These are phyloP conservation scores for Haplosporangium sp. DNA, from an alignment of 371 early-diverging fungal species.

Conservation along the genomic window DNA sequence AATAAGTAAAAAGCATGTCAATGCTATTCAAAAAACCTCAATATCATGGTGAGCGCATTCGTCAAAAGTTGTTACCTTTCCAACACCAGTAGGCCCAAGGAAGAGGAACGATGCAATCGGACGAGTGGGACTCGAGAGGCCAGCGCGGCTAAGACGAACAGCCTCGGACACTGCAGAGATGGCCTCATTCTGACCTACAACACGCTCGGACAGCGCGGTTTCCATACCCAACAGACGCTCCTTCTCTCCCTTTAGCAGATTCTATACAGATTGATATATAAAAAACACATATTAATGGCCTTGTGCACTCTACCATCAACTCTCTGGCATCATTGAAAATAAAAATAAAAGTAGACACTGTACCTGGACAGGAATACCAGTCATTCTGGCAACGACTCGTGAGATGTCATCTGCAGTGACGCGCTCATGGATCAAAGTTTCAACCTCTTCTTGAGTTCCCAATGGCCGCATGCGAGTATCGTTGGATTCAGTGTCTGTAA, in stretches of 20 bases:
- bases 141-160: constrained; percentile 82
- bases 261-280: constrained; percentile 36
- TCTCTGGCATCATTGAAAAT: no score
- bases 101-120: constrained; percentile 95
- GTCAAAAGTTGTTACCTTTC: constrained; percentile 65
- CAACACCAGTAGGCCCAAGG: constrained; percentile 94
- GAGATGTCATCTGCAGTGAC: constrained; percentile 91
- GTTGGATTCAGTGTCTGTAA: constrained; percentile 17
- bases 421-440: constrained; percentile 82
- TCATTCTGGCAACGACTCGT: constrained; percentile 84
- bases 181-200: constrained; percentile 91
- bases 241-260: constrained; percentile 82
- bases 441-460: constrained; percentile 64
- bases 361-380: constrained; percentile 89
- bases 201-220: constrained; percentile 69
- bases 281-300: not conserved
- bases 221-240: constrained; percentile 89
- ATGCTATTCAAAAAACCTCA: not conserved
- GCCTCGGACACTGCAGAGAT: constrained; percentile 84
- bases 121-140: constrained; percentile 80
- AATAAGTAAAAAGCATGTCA: not conserved
- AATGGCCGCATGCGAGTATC: constrained; percentile 30
- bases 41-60: not conserved
- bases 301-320: no score
- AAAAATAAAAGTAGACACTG: not conserved